Conservation (phyloP, 805 yeast genomes). For the Candida coleopterorum region DNA sequence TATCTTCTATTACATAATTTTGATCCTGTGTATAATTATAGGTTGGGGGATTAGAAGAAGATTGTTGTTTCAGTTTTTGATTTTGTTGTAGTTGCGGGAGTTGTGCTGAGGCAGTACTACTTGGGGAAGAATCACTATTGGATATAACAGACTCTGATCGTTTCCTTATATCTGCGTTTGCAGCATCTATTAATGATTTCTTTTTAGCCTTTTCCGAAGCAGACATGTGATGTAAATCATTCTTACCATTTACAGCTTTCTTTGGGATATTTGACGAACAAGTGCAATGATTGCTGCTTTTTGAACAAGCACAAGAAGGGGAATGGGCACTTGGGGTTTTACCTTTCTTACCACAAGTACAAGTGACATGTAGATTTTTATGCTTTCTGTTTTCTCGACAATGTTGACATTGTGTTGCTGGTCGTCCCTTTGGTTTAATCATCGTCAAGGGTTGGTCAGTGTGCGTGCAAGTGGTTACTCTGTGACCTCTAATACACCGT, state of each 20-base stretch:
- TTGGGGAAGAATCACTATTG: conserved; percentile 5
- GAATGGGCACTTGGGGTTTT: conserved; percentile 35
- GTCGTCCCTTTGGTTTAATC: conserved; percentile 96
- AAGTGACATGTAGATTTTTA: conserved; percentile 61
- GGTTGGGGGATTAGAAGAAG: no score
- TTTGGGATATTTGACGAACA: conserved; percentile 25
- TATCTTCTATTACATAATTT: conserved; percentile 26
- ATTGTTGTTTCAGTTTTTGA: conserved; percentile 1
- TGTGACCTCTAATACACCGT: conserved; percentile 91
- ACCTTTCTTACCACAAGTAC: conserved; percentile 63
- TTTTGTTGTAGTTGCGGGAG: conserved; percentile 2
- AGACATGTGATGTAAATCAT: conserved; percentile 13
- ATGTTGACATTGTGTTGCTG: conserved; percentile 85
- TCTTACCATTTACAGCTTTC: conserved; percentile 7
- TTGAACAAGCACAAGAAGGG: conserved; percentile 35
- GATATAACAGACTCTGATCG: conserved; percentile 5
- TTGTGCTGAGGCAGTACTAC: conserved; percentile 2
- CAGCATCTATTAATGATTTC: conserved; percentile 12
- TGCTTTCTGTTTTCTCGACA: conserved; percentile 72
- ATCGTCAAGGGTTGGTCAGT: conserved; percentile 84
- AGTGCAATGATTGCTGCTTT: conserved; percentile 36
- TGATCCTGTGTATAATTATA: not conserved
- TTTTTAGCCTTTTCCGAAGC: conserved; percentile 14
- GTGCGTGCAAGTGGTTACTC: conserved; percentile 92
- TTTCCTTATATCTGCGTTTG: conserved; percentile 11